phyloP scores from a whole-genome alignment of 2,329 filamentous ascomycete genomes.

The Rutstroemia sydowiana region DNA sequence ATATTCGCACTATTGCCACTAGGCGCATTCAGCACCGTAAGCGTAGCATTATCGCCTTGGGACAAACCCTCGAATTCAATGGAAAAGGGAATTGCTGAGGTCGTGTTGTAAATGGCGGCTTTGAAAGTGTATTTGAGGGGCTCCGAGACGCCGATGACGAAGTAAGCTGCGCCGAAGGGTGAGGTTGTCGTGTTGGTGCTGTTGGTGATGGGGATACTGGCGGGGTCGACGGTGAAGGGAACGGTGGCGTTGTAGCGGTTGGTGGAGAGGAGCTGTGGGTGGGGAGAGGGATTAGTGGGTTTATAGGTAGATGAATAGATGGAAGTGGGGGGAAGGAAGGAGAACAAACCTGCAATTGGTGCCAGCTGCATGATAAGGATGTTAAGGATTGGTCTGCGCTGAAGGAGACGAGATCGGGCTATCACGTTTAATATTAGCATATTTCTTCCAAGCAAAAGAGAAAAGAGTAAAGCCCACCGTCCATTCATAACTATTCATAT shows the following conservation, averaged over 20 bases:
- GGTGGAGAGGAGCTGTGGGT: slow-evolving; percentile 4
- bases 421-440: neutral
- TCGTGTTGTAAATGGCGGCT: slow-evolving; percentile 10
- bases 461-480: slow-evolving; percentile 15
- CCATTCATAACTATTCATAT: slow-evolving; percentile 25
- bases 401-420: slow-evolving; percentile 28
- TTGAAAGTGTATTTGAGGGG: slow-evolving; percentile 8
- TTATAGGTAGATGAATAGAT: neutral
- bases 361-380: slow-evolving; percentile 36
- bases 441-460: neutral
- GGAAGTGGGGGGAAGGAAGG: neutral
- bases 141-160: neutral
- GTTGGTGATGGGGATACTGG: too few relatives aligned
- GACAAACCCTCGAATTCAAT: slow-evolving; percentile 9
- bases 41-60: neutral
- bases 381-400: slow-evolving; percentile 38
- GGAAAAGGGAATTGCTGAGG: neutral
- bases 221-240: neutral
- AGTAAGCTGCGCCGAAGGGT: slow-evolving; percentile 8
- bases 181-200: slow-evolving; percentile 4
- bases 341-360: slow-evolving; percentile 3
- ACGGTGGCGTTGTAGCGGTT: slow-evolving; percentile 6
- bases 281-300: neutral
- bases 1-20: slow-evolving; percentile 1
- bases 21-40: slow-evolving; percentile 8